These are phyloP conservation scores for Excoecaria agallocha DNA, from an alignment of 345 rosid genomes.

Conservation along the genomic window DNA sequence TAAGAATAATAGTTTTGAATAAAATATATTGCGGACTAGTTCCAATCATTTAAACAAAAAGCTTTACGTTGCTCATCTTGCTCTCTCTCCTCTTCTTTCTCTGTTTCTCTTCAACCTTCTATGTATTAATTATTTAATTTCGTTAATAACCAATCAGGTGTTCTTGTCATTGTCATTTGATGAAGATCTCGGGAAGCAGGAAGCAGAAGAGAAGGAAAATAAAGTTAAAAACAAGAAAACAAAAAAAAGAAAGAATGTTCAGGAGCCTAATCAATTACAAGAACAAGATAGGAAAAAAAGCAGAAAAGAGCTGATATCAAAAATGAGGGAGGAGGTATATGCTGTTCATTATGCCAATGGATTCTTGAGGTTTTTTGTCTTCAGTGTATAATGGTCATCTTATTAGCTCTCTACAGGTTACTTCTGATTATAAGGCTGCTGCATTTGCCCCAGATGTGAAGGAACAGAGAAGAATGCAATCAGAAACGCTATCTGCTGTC, in stretches of 20 bases:
- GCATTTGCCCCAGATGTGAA: slow-evolving; percentile 52
- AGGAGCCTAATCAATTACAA: slow-evolving; percentile 51
- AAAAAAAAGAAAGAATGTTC: slow-evolving; percentile 51
- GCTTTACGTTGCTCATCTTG: background rate
- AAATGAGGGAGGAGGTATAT: slow-evolving; percentile 76
- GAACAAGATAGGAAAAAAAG: slow-evolving; percentile 65
- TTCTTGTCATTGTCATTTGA: slow-evolving; percentile 81
- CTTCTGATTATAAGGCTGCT: slow-evolving; percentile 79
- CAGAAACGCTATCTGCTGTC: slow-evolving; percentile 75
- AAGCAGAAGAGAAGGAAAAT: slow-evolving; percentile 34
- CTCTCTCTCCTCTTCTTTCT: background rate
- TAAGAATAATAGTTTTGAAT: background rate
- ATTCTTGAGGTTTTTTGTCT: background rate
- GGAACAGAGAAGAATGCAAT: slow-evolving; percentile 71
- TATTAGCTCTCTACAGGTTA: slow-evolving; percentile 48
- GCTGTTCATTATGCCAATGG: background rate
- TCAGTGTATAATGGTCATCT: background rate
- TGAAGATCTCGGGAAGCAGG: slow-evolving; percentile 62
- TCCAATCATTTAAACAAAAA: background rate
- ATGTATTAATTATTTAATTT: background rate
- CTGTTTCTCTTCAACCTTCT: slow-evolving; percentile 5
- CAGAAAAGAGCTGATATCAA: slow-evolving; percentile 59
- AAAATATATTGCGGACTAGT: background rate
- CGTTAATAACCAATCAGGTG: slow-evolving; percentile 44
- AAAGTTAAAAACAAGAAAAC: slow-evolving; percentile 50